Evolutionary conservation across 257 asterid genomes (phyloP).

Genomic region (Lycium barbarum): DNA sequence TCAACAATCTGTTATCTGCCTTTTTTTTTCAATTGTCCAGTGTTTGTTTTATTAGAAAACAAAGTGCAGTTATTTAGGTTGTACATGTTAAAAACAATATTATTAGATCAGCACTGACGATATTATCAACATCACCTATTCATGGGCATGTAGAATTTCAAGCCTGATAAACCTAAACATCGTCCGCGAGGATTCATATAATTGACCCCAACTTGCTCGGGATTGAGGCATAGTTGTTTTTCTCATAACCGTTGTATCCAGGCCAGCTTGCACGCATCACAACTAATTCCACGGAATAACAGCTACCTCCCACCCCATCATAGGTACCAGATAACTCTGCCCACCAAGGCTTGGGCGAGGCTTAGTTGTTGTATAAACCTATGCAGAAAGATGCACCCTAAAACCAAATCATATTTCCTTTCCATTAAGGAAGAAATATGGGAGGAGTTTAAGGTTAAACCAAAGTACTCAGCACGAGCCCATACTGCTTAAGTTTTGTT

Average conservation of each 20-base stretch:
- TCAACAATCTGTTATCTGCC: constrained; percentile 1
- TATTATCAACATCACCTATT: constrained; percentile 13
- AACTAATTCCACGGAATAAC: background rate
- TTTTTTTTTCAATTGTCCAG: background rate
- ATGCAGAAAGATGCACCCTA: background rate
- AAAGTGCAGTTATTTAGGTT: constrained; percentile 9
- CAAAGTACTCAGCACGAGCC: background rate
- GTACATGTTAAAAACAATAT: background rate
- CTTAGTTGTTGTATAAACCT: background rate
- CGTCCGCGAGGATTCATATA: background rate
- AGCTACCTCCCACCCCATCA: background rate
- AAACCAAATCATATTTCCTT: constrained; percentile 9
- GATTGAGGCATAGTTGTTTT: background rate
- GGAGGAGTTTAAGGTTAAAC: background rate
- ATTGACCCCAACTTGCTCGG: constrained; percentile 3
- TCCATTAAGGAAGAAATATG: background rate
- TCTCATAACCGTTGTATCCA: background rate
- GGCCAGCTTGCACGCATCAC: background rate
- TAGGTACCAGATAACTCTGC: background rate
- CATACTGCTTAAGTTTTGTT: background rate
- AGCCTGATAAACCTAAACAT: constrained; percentile 14
- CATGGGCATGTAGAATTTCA: constrained; percentile 8
- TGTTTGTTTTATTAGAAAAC: background rate
- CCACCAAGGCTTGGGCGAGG: background rate
- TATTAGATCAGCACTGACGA: background rate